A percentile compares a stretch with the other conserved stretches of the same genome.
These are phyloP conservation scores for Barnettozyma botsteinii DNA, from an alignment of 805 yeast species.

Conservation along the genomic window DNA sequence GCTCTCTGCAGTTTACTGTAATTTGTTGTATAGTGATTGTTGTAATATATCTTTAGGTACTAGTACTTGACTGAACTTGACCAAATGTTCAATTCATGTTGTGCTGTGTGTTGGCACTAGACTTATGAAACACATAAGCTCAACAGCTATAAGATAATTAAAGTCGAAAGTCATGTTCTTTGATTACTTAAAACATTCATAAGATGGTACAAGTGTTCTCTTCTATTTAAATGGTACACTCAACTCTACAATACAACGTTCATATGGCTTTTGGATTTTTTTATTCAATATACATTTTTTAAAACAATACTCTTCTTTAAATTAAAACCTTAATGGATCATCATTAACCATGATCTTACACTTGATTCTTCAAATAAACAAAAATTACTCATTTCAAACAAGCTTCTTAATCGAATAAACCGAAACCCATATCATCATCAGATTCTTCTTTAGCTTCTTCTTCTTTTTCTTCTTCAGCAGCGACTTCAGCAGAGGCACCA, in stretches of 20 bases:
- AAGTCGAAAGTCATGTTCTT: too few relatives aligned
- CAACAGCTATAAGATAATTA: too few relatives aligned
- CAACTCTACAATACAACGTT: not conserved
- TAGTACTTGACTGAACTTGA: too few relatives aligned
- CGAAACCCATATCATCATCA: conserved; percentile 91
- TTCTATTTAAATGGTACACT: too few relatives aligned
- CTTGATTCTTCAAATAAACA: conserved; percentile 1
- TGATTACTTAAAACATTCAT: too few relatives aligned
- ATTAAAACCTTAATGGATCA: not conserved
- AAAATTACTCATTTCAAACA: not conserved
- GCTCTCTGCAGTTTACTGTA: too few relatives aligned
- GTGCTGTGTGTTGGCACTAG: too few relatives aligned
- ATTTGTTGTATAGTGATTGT: too few relatives aligned
- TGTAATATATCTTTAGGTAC: too few relatives aligned
- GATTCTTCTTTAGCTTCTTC: conserved; percentile 48
- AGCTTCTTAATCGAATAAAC: conserved; percentile 72
- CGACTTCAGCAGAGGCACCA: conserved; percentile 58
- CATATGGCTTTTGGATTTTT: not conserved
- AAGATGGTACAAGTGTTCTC: too few relatives aligned
- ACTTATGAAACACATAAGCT: too few relatives aligned
- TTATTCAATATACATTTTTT: conserved; percentile 2
- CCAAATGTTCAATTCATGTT: too few relatives aligned
- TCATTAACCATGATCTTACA: not conserved
- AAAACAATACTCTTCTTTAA: not conserved
- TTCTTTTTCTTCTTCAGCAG: conserved; percentile 51